A percentile compares a stretch with the other conserved stretches of the same genome.
Evolutionary conservation across 1,139 yeast genomes (phyloP).

Genomic region (Ashbya aceris): DNA sequence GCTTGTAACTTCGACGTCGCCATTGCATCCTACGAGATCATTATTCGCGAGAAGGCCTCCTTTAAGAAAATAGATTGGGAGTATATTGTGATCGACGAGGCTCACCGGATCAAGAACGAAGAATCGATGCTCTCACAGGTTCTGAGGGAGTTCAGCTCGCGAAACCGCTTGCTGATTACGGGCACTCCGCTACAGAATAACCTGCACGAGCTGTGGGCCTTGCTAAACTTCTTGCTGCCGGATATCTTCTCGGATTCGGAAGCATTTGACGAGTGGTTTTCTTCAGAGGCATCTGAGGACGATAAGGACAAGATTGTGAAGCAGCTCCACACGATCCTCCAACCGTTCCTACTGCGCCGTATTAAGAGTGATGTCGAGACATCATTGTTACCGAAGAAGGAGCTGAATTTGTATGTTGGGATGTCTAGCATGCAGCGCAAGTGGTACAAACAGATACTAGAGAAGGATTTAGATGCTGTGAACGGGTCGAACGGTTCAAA

Average conservation of each 20-base stretch:
- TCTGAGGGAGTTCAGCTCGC: constrained; percentile 62
- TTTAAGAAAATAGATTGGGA: constrained; percentile 63
- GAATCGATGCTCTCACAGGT: constrained; percentile 67
- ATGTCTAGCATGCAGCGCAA: constrained; percentile 70
- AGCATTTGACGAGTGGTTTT: constrained; percentile 69
- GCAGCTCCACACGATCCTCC: constrained; percentile 81
- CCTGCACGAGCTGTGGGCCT: constrained; percentile 72
- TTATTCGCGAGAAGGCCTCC: constrained; percentile 59
- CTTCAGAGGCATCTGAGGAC: constrained; percentile 30
- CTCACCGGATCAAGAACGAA: constrained; percentile 73
- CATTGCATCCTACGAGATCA: constrained; percentile 68
- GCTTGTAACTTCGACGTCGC: constrained; percentile 64
- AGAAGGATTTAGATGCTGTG: constrained; percentile 75
- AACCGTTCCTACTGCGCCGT: constrained; percentile 66
- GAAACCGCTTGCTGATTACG: constrained; percentile 60
- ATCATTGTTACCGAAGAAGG: constrained; percentile 64
- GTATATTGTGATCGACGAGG: constrained; percentile 70
- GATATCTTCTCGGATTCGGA: constrained; percentile 71
- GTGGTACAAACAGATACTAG: constrained; percentile 68
- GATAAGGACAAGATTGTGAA: constrained; percentile 62
- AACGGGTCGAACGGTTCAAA: constrained; percentile 70
- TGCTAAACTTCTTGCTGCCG: constrained; percentile 63
- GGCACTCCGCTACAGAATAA: constrained; percentile 80
- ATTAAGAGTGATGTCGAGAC: constrained; percentile 74
- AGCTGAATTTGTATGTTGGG: constrained; percentile 59